Percentiles rank a stretch among this genome's conserved stretches.
phyloP scores from a whole-genome alignment of 2,329 filamentous ascomycete species.

The Trichoderma asperellum region DNA sequence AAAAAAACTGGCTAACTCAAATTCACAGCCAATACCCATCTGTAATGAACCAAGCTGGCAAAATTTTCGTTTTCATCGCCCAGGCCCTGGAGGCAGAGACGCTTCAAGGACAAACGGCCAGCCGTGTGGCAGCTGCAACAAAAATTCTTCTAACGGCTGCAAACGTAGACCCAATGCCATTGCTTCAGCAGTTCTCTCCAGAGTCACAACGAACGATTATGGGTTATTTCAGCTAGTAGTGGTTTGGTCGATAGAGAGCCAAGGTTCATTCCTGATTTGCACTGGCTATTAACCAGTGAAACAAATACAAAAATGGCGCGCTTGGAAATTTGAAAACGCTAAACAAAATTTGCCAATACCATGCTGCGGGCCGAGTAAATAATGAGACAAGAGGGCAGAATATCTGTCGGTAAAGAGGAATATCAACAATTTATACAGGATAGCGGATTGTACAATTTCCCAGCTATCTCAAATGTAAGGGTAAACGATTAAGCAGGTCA shows the following conservation, averaged over 20 bases:
- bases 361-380: conserved; percentile 9
- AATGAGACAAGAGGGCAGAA: neutral
- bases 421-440: conserved; percentile 7
- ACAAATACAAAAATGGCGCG: conserved; percentile 12
- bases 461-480: neutral
- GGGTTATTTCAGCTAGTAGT: conserved; percentile 72
- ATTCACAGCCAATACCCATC: conserved; percentile 76
- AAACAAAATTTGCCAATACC: neutral
- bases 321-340: conserved; percentile 16
- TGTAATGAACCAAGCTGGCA: conserved; percentile 75
- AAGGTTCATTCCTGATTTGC: conserved; percentile 17
- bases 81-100: conserved; percentile 91
- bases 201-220: conserved; percentile 82
- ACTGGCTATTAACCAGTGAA: conserved; percentile 5
- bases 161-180: conserved; percentile 73
- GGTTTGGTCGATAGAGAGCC: neutral
- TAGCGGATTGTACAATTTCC: neutral
- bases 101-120: conserved; percentile 80
- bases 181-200: conserved; percentile 74
- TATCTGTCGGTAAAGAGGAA: conserved; percentile 8
- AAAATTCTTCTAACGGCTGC: conserved; percentile 77
- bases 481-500: neutral
- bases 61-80: conserved; percentile 82
- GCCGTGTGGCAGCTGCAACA: conserved; percentile 73
- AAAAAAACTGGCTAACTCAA: conserved; percentile 36